phyloP scores from a whole-genome alignment of 805 yeast species.

The Candida coleopterorum region DNA sequence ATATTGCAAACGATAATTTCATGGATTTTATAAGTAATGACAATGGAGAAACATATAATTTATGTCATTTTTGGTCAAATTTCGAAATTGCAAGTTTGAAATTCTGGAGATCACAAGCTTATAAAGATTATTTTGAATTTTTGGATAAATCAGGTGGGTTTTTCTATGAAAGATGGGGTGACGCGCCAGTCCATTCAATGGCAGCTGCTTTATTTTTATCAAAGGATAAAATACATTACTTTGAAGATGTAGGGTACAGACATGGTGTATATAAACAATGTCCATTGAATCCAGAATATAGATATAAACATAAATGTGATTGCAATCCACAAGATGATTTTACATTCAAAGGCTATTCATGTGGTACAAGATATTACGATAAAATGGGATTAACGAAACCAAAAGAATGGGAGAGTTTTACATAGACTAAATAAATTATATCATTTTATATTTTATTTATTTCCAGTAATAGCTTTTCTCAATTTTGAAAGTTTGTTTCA shows the following conservation, averaged over 20 bases:
- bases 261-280: constrained; percentile 79
- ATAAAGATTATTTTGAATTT: constrained; percentile 62
- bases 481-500: constrained; percentile 13
- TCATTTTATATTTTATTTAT: constrained; percentile 3
- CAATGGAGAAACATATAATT: constrained; percentile 65
- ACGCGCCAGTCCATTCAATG: constrained; percentile 87
- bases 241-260: constrained; percentile 78
- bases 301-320: constrained; percentile 58
- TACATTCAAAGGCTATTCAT: constrained; percentile 44
- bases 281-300: constrained; percentile 60
- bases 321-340: constrained; percentile 74
- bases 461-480: constrained; percentile 11
- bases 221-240: constrained; percentile 66
- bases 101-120: constrained; percentile 68
- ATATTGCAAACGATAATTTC: constrained; percentile 58
- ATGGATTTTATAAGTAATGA: constrained; percentile 68
- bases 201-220: constrained; percentile 78
- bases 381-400: constrained; percentile 28
- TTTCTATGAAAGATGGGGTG: constrained; percentile 93
- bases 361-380: constrained; percentile 29
- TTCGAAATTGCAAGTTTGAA: constrained; percentile 75
- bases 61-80: constrained; percentile 91
- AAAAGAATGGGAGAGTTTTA: constrained; percentile 23
- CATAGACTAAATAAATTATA: constrained; percentile 6
- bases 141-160: constrained; percentile 86